Base-by-base conservation (phyloP, 805 yeast species). In the Kuraishia ogatae region DNA sequence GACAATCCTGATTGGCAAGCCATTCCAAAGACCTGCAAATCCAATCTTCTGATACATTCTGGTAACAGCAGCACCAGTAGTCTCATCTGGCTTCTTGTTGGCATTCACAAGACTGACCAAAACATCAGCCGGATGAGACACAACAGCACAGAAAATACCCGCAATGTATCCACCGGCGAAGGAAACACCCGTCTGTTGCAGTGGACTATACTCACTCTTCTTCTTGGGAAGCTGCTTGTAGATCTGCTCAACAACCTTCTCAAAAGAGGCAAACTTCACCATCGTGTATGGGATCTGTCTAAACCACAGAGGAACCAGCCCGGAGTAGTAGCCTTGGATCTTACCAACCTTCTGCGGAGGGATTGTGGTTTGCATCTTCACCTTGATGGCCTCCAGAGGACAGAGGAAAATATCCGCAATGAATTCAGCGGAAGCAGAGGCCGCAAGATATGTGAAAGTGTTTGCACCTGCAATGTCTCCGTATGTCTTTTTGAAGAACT, bases 61-160 rank as follows among this genome's bases (percentile, higher is more conserved):
- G 57, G 71, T 63, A 48, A 88, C 77, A 11, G 96, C 94, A 35
- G 75, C 73, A 28, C 85, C 84, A 64, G 81, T 77, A 4, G 86
- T 66, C 73, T 91, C 96, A 52, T 77, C 77, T 39, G 84, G 78
- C 66, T 71, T 72, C 64, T 81, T 83, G 63, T 83, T 91, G 57
- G 86, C 79, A 69, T 89, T 92, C 65, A 94, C 83, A 79, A 91
- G 89, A 52, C 96, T 88, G 24, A 93, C 98, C 96, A 94, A 85
- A 39, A 93, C 97, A 71, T 93, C 99, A n/a, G 98, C 98, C 21
- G 99, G 99, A 71, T 94, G 97, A 26, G 97, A 92, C 19, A 92
- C 94, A 53, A 87, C 75, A 7, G 99, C 98, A 77, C 97, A 93
- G 75, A 92, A 82, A 55, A 94, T 85, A 84, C 98, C 99, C 11